Evolutionary conservation across 2,329 filamentous ascomycete genomes (phyloP), one percentile per base, ranked within the genome.

Genomic region (Thielaviopsis punctulata): DNA sequence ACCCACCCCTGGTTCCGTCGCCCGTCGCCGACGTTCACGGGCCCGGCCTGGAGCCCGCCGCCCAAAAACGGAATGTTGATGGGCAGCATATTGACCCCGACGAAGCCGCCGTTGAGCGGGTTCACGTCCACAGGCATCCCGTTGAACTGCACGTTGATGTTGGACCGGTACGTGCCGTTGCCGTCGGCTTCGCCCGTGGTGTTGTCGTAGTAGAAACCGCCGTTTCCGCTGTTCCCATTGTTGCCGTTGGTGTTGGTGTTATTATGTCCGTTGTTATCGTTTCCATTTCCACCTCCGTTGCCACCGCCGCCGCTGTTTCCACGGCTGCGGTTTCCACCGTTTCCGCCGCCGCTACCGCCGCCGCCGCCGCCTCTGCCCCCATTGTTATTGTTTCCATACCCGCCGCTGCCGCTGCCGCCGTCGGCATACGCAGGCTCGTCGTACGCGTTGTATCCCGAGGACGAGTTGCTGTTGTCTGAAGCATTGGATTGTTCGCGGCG

Each of bases 121-220:
- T 52, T 52, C n/a, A 52, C 45, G 13, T 48, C 23, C 25, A 47
- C 43, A 6, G 50, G 50, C 30, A 52, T 36, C 5, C 50, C 50
- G 25, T 45, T 39, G 45, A 52, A 52, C 39, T 52, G 50, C 21
- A 52, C 18, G 30, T 52, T 52, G 30, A 52, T 19, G 4, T 47
- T 48, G 21, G 36, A 33, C 9, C 50, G 44, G 30, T 48, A 52
- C 12, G 50, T 48, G 44, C 50, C 50, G 22, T 23, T 46, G 44
- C 44, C 44, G 44, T 46, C 25, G 23, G 22, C 44, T n/a, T 46
- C 44, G 44, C 44, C 44, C 5, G 44, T n/a, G 3, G 15, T 8
- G 12, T 23, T 25, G 44, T 27, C 25, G 44, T n/a, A 46, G 22
- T 46, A 46, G 21, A 27, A 46, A 23, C 44, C 49, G 36, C 23